Conservation (phyloP, 225 moss, liverwort and hornwort genomes). For the Rhytidiadelphus loreus region DNA sequence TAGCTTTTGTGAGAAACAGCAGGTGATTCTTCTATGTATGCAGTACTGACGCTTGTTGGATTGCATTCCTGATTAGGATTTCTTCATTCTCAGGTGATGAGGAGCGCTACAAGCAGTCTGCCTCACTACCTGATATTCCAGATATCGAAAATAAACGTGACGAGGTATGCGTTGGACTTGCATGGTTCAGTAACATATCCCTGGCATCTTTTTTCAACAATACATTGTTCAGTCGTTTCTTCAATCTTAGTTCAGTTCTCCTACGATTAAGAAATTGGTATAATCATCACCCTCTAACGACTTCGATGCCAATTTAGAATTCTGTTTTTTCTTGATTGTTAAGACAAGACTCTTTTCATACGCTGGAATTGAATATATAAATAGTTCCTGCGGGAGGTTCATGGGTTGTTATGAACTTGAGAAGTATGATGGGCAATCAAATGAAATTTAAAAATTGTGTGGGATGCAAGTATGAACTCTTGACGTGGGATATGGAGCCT, state of each 20-base stretch:
- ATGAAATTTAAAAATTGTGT: background rate
- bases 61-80: conserved; percentile 44
- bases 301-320: background rate
- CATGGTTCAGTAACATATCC: background rate
- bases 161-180: conserved; percentile 45
- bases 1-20: background rate
- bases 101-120: conserved; percentile 66
- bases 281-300: background rate
- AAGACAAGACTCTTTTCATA: background rate
- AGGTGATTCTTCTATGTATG: background rate
- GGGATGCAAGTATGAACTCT: conserved; percentile 65
- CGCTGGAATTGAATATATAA: background rate
- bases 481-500: conserved; percentile 96
- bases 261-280: background rate
- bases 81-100: conserved; percentile 71
- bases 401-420: background rate
- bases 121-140: conserved; percentile 65
- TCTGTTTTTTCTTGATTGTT: background rate
- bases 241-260: background rate
- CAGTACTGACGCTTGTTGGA: conserved; percentile 15
- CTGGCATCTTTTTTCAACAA: background rate
- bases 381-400: background rate
- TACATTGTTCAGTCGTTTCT: background rate
- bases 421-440: background rate
- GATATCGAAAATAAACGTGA: conserved; percentile 69